Conservation (phyloP, 257 asterid genomes). For the Buddleja alternifolia region DNA sequence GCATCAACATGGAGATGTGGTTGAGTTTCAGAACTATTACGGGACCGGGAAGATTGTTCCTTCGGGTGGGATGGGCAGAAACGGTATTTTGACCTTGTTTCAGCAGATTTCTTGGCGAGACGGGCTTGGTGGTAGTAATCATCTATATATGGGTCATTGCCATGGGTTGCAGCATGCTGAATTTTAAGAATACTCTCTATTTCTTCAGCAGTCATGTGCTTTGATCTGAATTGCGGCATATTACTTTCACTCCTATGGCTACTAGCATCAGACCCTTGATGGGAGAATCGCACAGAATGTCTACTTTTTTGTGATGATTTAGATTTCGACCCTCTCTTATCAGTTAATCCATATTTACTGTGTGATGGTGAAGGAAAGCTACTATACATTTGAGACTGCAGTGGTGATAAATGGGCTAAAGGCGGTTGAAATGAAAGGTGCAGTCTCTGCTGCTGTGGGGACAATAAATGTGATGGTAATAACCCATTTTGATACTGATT, state of each 20-base stretch:
- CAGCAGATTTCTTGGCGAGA: constrained; percentile 77
- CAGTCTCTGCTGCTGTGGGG: constrained; percentile 56
- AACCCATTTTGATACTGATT: constrained; percentile 69
- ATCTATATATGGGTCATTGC: constrained; percentile 74
- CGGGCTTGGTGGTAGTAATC: constrained; percentile 92
- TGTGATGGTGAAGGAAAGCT: constrained; percentile 75
- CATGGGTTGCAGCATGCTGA: constrained; percentile 82
- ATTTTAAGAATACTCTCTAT: constrained; percentile 81
- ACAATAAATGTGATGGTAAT: constrained; percentile 59
- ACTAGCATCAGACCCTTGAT: constrained; percentile 70
- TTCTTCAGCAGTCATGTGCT: constrained; percentile 88
- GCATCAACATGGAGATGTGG: constrained; percentile 90
- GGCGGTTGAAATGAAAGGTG: constrained; percentile 75
- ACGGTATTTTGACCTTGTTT: constrained; percentile 59
- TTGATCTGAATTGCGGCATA: constrained; percentile 71
- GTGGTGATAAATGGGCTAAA: constrained; percentile 55
- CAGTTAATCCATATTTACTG: constrained; percentile 53
- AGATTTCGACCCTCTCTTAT: constrained; percentile 59
- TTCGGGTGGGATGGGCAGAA: constrained; percentile 70
- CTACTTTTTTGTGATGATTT: constrained; percentile 71
- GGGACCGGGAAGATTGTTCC: constrained; percentile 79
- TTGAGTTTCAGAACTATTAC: constrained; percentile 65
- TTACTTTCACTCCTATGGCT: constrained; percentile 60
- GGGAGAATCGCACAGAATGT: constrained; percentile 70
- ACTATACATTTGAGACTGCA: constrained; percentile 65